These are phyloP conservation scores for Cyanidioschyzon merolae DNA, from an alignment of 23 red algal species.

Conservation along the genomic window DNA sequence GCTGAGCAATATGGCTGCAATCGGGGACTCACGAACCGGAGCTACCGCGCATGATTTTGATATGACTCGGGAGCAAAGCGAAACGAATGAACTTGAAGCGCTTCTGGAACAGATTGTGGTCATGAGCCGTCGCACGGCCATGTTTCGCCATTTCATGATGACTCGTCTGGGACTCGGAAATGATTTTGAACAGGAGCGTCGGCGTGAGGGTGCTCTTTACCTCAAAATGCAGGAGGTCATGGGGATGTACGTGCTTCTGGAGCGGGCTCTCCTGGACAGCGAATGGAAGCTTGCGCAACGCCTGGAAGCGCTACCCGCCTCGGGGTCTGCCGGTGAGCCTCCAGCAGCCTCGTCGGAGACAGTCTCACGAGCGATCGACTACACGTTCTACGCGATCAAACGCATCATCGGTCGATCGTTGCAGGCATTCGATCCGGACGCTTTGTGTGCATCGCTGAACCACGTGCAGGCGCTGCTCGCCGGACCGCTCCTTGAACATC, in stretches of 20 bases:
- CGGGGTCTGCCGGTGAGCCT: background rate
- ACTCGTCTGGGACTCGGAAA: background rate
- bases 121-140: constrained; percentile 5
- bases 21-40: background rate
- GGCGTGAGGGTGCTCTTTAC: background rate
- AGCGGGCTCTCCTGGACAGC: background rate
- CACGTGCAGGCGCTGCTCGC: background rate
- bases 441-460: background rate
- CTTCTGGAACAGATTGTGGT: background rate
- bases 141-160: constrained; percentile 6
- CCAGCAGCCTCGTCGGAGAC: background rate
- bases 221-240: background rate
- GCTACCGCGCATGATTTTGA: background rate
- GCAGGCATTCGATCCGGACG: background rate
- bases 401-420: background rate
- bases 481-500: background rate
- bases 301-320: background rate
- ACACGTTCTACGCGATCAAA: constrained; percentile 6
- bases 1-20: background rate
- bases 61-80: background rate
- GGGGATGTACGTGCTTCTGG: background rate
- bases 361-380: background rate
- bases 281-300: background rate
- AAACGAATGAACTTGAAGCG: background rate
- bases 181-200: background rate